Evolutionary conservation across 1,139 yeast genomes (phyloP), one percentile per base, ranked within the genome.

Genomic region (Kodamaea fungicola): DNA sequence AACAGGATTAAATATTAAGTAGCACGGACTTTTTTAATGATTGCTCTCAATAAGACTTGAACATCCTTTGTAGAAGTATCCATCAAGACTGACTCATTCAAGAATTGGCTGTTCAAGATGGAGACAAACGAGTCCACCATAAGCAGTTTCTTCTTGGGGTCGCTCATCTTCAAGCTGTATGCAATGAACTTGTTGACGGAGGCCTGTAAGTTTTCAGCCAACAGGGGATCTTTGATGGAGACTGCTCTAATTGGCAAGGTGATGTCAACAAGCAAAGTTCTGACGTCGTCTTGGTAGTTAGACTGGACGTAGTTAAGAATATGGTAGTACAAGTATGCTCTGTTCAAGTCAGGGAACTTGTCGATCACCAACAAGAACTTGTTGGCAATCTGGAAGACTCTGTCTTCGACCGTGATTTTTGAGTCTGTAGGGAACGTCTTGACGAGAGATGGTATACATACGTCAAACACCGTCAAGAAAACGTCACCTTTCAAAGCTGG

Each of bases 401-500:
- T 74, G 21, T 62, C 67, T 25, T 54, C 55, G 31, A 49, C 49
- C 30, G 52, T 59, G n/a, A 51, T 40, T 9, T 54, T 49, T 2
- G 64, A 54, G 39, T 58, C 52, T 34, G 28, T 35, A 3, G 64
- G 60, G n/a, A 57, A 53, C 30, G 57, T 41, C 34, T 64, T 63
- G 40, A 64, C 49, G 30, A 83, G 54, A 4, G 79, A 69, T 22
- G 77, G 74, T 40, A 84, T 64, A 32, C 85, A 82, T 31, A 85
- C 73, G 57, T 89, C 96, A 54, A 78, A 89, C 16, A 89, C 77
- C 0, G 95, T 78, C 48, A 89, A 69, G 3, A 94, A 94, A 38
- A 90, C 80, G 55, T 89, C 96, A 41, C 97, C 97, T 51, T 80
- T 80, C 49, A 90, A 69, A 0, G 95, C 97, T 7, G 97, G 96